Base-by-base conservation (phyloP, 2,329 filamentous ascomycete species). In the Aureobasidium musti region DNA sequence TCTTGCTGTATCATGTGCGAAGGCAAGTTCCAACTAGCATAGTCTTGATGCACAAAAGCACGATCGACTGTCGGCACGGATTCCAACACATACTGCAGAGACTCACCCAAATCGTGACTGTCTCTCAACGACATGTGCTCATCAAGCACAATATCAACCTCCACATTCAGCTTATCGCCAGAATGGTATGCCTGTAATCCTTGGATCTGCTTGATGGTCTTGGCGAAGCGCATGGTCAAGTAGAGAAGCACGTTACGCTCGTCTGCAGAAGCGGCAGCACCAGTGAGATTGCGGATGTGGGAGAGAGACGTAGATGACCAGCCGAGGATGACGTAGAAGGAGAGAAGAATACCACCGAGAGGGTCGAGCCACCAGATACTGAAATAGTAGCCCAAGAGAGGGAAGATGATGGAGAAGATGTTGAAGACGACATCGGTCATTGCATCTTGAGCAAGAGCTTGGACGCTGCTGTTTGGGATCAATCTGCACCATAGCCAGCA, bases 181-280 rank as follows among this genome's bases (percentile, higher is more conserved):
- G 89, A 88, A 73, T 96, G 91, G 75, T 95, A 96, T 1, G 91
- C 91, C 71, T 92, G 89, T 66, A 95, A 80, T 37, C 91, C 91
- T 75, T 95, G 91, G 68, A 96, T 95, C 75, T 91, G 89, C 73
- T 87, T 87, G 74, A 97, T 96, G 14, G 90, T 90, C 71, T 90
- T 91, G 53, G 92, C 92, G 75, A 97, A 97, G 23, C 93, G 89
- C 90, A 97, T 96, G 1, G 92, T 95, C 71, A 96, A 84, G 78
- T 97, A 97, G 0, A 97, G 83, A 26, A 97, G 78, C 54, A 96
- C 86, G 74, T 95, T 96, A 35, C 92, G 85, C 79, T 95, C 89
- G 72, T 94, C 91, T 0, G 91, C 88, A 1, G 88, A 87, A 5
- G 91, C 91, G 0, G 90, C 90, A 71, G 90, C 90, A 21, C 91